Evolutionary conservation across 805 yeast species (phyloP).

Genomic region (Suhomyces faveliae): DNA sequence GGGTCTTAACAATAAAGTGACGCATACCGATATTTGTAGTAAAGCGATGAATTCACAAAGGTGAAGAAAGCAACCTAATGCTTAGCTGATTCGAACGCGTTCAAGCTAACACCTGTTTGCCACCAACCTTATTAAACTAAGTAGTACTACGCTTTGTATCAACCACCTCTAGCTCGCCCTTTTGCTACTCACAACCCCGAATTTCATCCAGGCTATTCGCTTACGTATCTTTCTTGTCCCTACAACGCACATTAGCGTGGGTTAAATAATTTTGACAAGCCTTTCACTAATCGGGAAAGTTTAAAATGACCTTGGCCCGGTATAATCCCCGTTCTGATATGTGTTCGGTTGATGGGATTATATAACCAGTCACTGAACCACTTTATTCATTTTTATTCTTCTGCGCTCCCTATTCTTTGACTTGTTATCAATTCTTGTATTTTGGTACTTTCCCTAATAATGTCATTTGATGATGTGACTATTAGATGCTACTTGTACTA

Average conservation of each 20-base stretch:
- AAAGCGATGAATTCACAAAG: neutral
- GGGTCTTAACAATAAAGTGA: neutral
- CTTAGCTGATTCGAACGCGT: neutral
- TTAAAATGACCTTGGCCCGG: conserved; percentile 6
- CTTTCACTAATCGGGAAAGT: conserved; percentile 6
- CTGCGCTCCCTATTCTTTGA: neutral
- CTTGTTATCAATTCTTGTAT: neutral
- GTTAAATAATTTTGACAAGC: conserved; percentile 5
- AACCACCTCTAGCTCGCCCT: neutral
- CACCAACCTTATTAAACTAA: too few relatives aligned
- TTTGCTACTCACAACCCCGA: neutral
- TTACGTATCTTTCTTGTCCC: neutral
- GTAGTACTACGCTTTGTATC: too few relatives aligned
- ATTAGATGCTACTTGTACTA: neutral
- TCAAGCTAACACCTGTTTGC: neutral
- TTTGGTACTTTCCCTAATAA: neutral
- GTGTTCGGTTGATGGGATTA: neutral
- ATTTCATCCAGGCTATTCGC: neutral
- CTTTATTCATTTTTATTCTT: neutral
- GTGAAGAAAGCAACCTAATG: neutral
- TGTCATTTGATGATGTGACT: neutral
- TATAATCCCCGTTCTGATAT: conserved; percentile 2
- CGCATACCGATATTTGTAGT: neutral
- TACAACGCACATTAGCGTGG: neutral
- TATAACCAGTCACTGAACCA: neutral